Evolutionary conservation across 768 basidiomycete genomes (phyloP).

Genomic region (Agaricus subrufescens): DNA sequence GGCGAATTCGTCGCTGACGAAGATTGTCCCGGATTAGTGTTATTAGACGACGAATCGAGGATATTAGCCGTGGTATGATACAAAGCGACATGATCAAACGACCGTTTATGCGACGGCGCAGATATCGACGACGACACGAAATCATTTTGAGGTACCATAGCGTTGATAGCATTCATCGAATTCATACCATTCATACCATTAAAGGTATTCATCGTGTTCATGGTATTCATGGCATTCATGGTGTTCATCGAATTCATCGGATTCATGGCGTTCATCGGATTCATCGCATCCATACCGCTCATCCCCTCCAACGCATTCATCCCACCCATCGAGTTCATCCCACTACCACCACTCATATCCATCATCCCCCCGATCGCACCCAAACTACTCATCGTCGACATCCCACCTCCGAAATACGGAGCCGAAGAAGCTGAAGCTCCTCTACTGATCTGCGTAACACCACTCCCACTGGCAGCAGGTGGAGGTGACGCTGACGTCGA

Average conservation of each 20-base stretch:
- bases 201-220: constrained; percentile 23
- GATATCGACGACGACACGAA: constrained; percentile 50
- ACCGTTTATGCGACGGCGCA: constrained; percentile 64
- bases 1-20: too few species aligned
- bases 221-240: neutral
- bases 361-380: too few species aligned
- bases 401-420: too few species aligned
- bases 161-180: neutral
- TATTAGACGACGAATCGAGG: constrained; percentile 19
- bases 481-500: too few species aligned
- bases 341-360: too few species aligned
- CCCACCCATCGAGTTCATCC: too few species aligned
- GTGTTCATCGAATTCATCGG: constrained; percentile 20
- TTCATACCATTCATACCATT: constrained; percentile 4
- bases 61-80: constrained; percentile 37
- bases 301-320: too few species aligned
- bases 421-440: too few species aligned
- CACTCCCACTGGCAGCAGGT: too few species aligned
- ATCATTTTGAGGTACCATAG: constrained; percentile 20
- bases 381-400: too few species aligned
- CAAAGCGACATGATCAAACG: constrained; percentile 54
- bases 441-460: too few species aligned
- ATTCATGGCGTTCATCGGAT: constrained; percentile 4
- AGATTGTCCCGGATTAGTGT: constrained; percentile 6
- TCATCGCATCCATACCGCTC: too few species aligned